Percentiles rank a stretch among this genome's conserved stretches.
These are phyloP conservation scores for Diaporthe amygdali DNA, from an alignment of 2,329 filamentous ascomycete species.

Conservation along the genomic window DNA sequence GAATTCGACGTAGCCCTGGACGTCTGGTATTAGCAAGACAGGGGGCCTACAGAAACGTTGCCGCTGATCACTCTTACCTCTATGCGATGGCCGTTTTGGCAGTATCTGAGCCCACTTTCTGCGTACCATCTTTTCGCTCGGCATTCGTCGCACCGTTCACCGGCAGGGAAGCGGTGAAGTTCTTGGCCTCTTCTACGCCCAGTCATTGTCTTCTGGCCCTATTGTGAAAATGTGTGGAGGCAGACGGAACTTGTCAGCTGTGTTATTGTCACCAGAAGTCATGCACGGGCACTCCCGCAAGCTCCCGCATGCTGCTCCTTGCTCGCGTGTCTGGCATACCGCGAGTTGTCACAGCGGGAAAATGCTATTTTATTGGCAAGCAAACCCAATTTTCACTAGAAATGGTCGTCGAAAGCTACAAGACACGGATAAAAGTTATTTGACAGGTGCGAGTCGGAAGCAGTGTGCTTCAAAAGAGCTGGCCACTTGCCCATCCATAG, in stretches of 20 bases:
- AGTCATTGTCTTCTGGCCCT: constrained; percentile 36
- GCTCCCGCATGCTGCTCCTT: background rate
- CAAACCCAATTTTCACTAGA: too few relatives aligned
- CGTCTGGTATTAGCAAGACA: background rate
- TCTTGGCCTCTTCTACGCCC: constrained; percentile 41
- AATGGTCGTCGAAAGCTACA: too few relatives aligned
- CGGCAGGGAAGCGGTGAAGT: constrained; percentile 56
- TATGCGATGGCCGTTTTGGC: constrained; percentile 79
- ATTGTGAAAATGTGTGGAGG: background rate
- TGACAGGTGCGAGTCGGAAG: background rate
- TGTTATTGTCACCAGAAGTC: background rate
- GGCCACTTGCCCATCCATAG: too few relatives aligned
- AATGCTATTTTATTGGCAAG: too few relatives aligned
- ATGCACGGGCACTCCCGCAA: constrained; percentile 6
- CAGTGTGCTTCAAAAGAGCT: background rate
- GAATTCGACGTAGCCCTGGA: constrained; percentile 59
- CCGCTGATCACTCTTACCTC: constrained; percentile 56
- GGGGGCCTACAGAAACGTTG: background rate
- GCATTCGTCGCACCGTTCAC: constrained; percentile 67
- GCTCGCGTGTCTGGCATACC: background rate
- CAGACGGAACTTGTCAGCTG: background rate
- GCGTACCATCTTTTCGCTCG: constrained; percentile 74
- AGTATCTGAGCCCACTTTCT: constrained; percentile 79
- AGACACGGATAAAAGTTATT: too few relatives aligned
- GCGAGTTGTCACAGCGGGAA: background rate